These are phyloP conservation scores for Mallotus nudiflorus DNA, from an alignment of 345 rosid species.

Conservation along the genomic window DNA sequence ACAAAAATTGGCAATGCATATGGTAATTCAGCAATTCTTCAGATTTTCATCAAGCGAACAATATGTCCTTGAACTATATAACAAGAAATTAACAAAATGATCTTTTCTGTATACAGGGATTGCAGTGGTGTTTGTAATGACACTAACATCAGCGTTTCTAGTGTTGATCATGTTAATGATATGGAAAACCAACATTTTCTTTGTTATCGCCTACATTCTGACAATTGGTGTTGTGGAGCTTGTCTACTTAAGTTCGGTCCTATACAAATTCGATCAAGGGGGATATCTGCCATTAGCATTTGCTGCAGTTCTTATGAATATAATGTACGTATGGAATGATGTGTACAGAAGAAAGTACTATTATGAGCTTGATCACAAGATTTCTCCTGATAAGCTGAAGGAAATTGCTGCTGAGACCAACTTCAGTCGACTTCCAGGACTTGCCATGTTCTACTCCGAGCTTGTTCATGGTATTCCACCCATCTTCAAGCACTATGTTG, in stretches of 20 bases:
- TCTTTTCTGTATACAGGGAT: constrained; percentile 33
- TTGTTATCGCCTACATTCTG: constrained; percentile 30
- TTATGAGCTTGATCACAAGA: constrained; percentile 51
- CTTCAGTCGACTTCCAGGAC: constrained; percentile 40
- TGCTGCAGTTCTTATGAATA: constrained; percentile 31
- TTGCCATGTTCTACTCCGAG: constrained; percentile 51
- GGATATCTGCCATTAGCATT: constrained; percentile 56
- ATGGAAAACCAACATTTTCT: constrained; percentile 47
- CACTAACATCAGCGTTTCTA: constrained; percentile 43
- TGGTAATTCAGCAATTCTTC: constrained; percentile 33
- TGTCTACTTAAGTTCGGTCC: constrained; percentile 50
- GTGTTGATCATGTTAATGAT: constrained; percentile 53
- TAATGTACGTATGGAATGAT: constrained; percentile 52
- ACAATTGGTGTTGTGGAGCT: constrained; percentile 37
- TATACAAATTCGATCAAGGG: constrained; percentile 50
- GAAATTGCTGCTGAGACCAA: constrained; percentile 12
- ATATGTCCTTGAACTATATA: too few relatives aligned
- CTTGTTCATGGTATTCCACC: constrained; percentile 52
- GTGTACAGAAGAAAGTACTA: constrained; percentile 42
- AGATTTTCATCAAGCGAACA: too few relatives aligned
- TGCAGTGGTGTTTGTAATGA: constrained; percentile 56
- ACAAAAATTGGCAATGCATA: constrained; percentile 62
- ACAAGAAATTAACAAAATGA: too few relatives aligned
- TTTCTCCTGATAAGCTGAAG: constrained; percentile 35
- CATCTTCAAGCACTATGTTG: constrained; percentile 48